Evolutionary conservation across 73 alveolate genomes (phyloP).

Genomic region (Uronychia setigera): DNA sequence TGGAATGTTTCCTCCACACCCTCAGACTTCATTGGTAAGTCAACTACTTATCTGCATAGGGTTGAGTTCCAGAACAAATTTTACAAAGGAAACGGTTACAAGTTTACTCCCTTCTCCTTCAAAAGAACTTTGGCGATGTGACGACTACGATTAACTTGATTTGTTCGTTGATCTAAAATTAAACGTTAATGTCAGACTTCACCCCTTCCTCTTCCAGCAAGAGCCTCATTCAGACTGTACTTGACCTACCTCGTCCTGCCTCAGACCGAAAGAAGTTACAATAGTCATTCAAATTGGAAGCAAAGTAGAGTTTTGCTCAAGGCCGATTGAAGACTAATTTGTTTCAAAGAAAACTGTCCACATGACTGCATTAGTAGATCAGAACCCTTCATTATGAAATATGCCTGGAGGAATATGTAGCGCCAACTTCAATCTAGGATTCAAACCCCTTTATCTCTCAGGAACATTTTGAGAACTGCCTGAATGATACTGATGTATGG

Average conservation of each 20-base stretch:
- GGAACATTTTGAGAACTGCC: too few relatives aligned
- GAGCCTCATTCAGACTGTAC: neutral
- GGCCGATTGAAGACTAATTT: too few relatives aligned
- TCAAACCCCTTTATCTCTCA: too few relatives aligned
- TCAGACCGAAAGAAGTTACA: too few relatives aligned
- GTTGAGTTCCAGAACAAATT: constrained; percentile 98
- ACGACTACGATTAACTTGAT: neutral
- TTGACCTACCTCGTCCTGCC: neutral
- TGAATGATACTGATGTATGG: too few relatives aligned
- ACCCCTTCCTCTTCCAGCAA: neutral
- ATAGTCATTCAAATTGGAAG: too few relatives aligned
- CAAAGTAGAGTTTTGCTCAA: too few relatives aligned
- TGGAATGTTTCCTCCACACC: constrained; percentile 98
- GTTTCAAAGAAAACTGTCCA: neutral
- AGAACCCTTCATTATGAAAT: neutral
- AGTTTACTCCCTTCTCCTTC: constrained; percentile 87
- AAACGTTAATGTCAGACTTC: neutral
- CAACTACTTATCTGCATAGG: neutral
- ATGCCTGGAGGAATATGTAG: neutral
- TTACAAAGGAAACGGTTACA: constrained; percentile 96
- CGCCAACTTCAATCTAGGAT: too few relatives aligned
- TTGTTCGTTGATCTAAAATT: neutral
- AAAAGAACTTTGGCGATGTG: neutral
- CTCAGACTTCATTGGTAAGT: constrained; percentile 96
- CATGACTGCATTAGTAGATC: neutral